Evolutionary conservation across 2,329 filamentous ascomycete genomes (phyloP).

Genomic region (Chaetomium sp.): DNA sequence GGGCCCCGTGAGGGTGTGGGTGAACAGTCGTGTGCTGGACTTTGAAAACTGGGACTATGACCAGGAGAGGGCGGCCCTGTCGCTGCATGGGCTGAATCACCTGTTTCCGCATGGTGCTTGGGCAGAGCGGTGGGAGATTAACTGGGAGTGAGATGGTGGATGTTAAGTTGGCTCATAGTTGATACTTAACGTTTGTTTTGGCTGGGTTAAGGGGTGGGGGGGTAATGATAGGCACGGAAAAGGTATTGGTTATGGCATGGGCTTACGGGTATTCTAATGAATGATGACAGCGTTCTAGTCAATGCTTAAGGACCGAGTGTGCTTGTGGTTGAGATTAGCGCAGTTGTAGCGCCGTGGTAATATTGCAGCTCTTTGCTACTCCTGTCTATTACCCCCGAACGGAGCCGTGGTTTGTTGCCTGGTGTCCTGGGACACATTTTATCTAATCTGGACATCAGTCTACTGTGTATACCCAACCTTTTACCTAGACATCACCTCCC

Average conservation of each 20-base stretch:
- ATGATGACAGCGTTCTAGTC: background rate
- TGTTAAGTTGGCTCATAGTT: background rate
- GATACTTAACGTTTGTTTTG: background rate
- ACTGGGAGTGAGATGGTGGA: slow-evolving; percentile 24
- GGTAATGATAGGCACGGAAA: background rate
- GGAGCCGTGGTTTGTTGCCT: background rate
- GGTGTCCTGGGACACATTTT: background rate
- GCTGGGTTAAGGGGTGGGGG: background rate
- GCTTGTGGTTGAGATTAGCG: background rate
- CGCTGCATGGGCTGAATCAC: slow-evolving; percentile 52
- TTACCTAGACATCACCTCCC: background rate
- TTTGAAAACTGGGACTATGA: slow-evolving; percentile 52
- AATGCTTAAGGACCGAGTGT: background rate
- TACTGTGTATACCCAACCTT: background rate
- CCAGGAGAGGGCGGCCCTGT: slow-evolving; percentile 50
- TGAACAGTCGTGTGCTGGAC: slow-evolving; percentile 53
- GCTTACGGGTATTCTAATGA: background rate
- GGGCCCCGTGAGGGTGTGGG: slow-evolving; percentile 47
- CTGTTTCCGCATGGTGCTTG: slow-evolving; percentile 60
- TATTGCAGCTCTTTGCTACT: background rate
- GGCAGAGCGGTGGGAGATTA: slow-evolving; percentile 52
- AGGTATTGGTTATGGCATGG: background rate
- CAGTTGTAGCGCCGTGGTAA: background rate
- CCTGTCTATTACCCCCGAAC: background rate
- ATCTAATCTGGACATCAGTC: background rate